Percentiles rank a stretch among this genome's conserved stretches.
Evolutionary conservation across 495 filamentous ascomycete species (phyloP).

Genomic region (Penicillium crystallinum): DNA sequence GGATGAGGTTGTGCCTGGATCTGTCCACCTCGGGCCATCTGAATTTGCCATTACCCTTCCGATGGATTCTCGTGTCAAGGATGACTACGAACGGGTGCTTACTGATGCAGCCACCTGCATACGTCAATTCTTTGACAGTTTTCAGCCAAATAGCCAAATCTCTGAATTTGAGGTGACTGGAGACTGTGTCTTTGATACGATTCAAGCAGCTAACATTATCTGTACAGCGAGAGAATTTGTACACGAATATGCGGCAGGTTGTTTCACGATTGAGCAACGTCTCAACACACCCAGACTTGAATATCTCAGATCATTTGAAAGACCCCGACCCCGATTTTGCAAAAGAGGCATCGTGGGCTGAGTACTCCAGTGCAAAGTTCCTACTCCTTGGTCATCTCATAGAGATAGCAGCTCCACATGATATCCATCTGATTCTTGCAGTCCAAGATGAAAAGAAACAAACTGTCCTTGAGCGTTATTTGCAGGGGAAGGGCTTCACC

Average conservation of each 20-base stretch:
- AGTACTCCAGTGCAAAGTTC: constrained; percentile 55
- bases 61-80: constrained; percentile 43
- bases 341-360: constrained; percentile 50
- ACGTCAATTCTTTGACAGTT: constrained; percentile 22
- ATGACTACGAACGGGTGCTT: constrained; percentile 38
- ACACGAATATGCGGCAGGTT: constrained; percentile 33
- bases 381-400: constrained; percentile 50
- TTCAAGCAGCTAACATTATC: constrained; percentile 3
- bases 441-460: constrained; percentile 39
- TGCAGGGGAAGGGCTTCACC: constrained; percentile 42
- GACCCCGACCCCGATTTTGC: constrained; percentile 28
- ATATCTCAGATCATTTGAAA: constrained; percentile 36
- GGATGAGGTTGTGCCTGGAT: constrained; percentile 32
- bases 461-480: constrained; percentile 48
- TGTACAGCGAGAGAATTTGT: constrained; percentile 17
- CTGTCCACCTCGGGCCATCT: constrained; percentile 35
- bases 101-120: constrained; percentile 21
- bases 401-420: constrained; percentile 31
- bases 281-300: constrained; percentile 51
- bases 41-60: constrained; percentile 43
- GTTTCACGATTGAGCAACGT: constrained; percentile 43
- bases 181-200: neutral
- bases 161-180: constrained; percentile 20
- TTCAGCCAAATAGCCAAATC: constrained; percentile 7
- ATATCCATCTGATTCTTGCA: constrained; percentile 46